Conservation (phyloP, 768 basidiomycete genomes). For the Terana coerulea region DNA sequence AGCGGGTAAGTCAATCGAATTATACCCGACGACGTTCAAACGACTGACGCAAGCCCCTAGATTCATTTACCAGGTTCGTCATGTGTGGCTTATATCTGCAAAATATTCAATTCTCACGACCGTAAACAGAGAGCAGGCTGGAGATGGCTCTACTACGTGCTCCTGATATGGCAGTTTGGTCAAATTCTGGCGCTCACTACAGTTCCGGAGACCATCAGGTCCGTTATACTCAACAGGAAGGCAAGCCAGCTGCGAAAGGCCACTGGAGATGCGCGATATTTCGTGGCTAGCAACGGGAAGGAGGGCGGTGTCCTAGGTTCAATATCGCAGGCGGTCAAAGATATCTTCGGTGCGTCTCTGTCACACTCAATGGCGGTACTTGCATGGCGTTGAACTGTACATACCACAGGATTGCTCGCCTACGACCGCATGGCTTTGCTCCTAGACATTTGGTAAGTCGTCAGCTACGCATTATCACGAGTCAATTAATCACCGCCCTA, state of each 20-base stretch:
- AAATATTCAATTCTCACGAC: too few relatives aligned
- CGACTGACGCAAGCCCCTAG: too few relatives aligned
- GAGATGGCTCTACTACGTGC: constrained; percentile 73
- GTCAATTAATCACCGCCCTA: background rate
- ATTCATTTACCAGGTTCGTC: background rate
- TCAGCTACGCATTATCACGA: too few relatives aligned
- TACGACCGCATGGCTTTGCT: constrained; percentile 73
- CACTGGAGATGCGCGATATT: constrained; percentile 48
- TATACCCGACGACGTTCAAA: too few relatives aligned
- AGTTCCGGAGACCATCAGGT: constrained; percentile 65
- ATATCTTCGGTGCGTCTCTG: constrained; percentile 69
- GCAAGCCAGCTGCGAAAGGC: constrained; percentile 50
- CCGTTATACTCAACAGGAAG: constrained; percentile 54
- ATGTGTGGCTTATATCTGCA: too few relatives aligned
- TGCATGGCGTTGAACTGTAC: constrained; percentile 1
- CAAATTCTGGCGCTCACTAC: constrained; percentile 49
- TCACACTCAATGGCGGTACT: too few relatives aligned
- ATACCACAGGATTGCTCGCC: constrained; percentile 56
- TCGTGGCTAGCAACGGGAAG: constrained; percentile 45
- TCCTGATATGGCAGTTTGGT: constrained; percentile 60
- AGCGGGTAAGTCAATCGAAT: constrained; percentile 47
- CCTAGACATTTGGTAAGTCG: constrained; percentile 56
- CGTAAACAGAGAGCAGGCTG: constrained; percentile 52
- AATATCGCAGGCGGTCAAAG: constrained; percentile 53
- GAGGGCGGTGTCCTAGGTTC: constrained; percentile 39